Evolutionary conservation across 768 basidiomycete species (phyloP).

Genomic region (Naganishia friedmannii): DNA sequence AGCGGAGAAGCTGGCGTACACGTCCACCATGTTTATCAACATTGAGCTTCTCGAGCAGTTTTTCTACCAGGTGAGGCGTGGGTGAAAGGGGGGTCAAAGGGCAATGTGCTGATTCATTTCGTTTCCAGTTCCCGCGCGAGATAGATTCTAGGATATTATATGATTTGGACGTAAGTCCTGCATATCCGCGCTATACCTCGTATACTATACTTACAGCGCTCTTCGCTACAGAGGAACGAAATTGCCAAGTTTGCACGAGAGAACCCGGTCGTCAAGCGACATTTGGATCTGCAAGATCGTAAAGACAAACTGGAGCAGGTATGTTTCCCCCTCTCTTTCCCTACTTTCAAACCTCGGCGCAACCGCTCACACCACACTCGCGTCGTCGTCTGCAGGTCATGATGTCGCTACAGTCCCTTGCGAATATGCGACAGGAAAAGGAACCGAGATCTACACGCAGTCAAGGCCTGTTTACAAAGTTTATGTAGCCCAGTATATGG

Average conservation of each 20-base stretch:
- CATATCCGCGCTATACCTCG: background rate
- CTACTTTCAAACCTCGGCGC: background rate
- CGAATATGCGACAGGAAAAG: constrained; percentile 78
- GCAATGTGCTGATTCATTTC: background rate
- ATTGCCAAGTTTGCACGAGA: constrained; percentile 89
- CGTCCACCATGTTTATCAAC: constrained; percentile 97
- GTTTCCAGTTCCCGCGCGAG: constrained; percentile 82
- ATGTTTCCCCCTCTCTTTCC: background rate
- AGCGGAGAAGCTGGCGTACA: constrained; percentile 92
- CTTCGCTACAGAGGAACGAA: constrained; percentile 60
- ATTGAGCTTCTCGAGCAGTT: constrained; percentile 97
- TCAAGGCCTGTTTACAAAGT: constrained; percentile 50
- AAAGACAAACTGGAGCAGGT: constrained; percentile 98
- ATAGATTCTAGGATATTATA: constrained; percentile 91
- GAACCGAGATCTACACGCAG: constrained; percentile 57
- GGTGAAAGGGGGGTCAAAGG: background rate
- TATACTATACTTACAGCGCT: background rate
- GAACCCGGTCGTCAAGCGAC: constrained; percentile 80
- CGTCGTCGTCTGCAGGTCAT: constrained; percentile 63
- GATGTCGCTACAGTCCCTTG: constrained; percentile 89
- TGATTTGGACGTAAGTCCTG: constrained; percentile 66
- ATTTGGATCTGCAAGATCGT: constrained; percentile 89
- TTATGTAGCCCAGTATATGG: constrained; percentile 36
- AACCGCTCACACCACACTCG: no score
- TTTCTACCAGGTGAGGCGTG: constrained; percentile 79